Base-by-base conservation (phyloP, 805 yeast species). In the Yamadazyma akitaensis region DNA sequence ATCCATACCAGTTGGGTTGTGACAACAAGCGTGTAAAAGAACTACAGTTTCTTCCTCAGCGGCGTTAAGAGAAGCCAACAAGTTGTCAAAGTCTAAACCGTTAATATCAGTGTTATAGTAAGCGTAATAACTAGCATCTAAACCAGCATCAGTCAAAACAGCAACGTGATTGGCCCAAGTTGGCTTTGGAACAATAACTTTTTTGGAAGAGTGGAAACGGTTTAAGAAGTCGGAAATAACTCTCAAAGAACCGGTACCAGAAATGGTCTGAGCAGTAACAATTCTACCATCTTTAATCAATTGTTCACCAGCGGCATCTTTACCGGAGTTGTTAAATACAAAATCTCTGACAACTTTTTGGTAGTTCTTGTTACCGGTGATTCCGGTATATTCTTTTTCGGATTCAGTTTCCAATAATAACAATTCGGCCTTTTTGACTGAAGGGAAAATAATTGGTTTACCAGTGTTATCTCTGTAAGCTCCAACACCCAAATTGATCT, bases 1-100 rank as follows among this genome's bases (percentile, higher is more conserved):
- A 63, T 91, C 97, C 64, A 91, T 82, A 53, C 97, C 98, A 16
- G 97, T 92, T 46, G 98, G 98, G 74, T 91, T 92, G 73, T 91
- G 97, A 60, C 97, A 94, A 64, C 97, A 90, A 8, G 96, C 96
- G 67, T 91, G 98, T 50, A 91, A 77, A 47, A 91, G 74, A 18
- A 90, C 84, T 44, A 81, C 77, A 18, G 84, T 73, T 24, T 85
- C 88, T 30, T 70, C 70, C 26, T 77, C 77, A 34, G 83, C 82
- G 31, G 64, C 59, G 19, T 70, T 57, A 40, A 90, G 67, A 44
- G 88, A 87, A 30, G 63, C 63, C 43, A 86, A 61, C 73, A 89
- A 72, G 40, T 83, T 82, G 24, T 75, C 82, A 51, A 82, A 71
- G 63, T 86, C 86, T 51, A 91, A 72, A 12, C 77, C 76, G 59